A percentile compares a stretch with the other conserved stretches of the same genome.
Conservation (phyloP, 495 filamentous ascomycete species). For the Umbilicaria muhlenbergii region DNA sequence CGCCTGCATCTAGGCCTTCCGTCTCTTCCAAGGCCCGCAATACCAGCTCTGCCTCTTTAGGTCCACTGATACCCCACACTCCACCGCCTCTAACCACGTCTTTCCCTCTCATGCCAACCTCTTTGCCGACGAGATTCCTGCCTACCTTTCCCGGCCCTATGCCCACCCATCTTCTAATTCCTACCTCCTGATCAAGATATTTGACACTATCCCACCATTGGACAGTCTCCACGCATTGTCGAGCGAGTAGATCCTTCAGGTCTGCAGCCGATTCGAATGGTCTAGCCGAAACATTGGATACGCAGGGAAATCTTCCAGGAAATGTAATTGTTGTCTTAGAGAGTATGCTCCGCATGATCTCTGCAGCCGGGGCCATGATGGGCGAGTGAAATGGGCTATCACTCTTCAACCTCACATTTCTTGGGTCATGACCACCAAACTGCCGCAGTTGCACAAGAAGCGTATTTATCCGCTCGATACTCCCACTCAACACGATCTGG, state of each 20-base stretch:
- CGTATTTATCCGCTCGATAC: slow-evolving; percentile 66
- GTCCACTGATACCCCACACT: slow-evolving; percentile 82
- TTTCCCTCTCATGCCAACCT: slow-evolving; percentile 71
- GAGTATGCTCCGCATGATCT: slow-evolving; percentile 51
- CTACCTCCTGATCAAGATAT: slow-evolving; percentile 74
- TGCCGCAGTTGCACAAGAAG: slow-evolving; percentile 81
- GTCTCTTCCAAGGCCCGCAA: slow-evolving; percentile 60
- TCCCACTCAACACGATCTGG: slow-evolving; percentile 88
- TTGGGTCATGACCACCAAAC: slow-evolving; percentile 84
- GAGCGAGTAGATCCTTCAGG: slow-evolving; percentile 57
- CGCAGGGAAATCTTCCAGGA: slow-evolving; percentile 56
- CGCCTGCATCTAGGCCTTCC: slow-evolving; percentile 21
- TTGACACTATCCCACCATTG: slow-evolving; percentile 85
- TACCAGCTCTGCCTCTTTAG: slow-evolving; percentile 65
- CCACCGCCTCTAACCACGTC: slow-evolving; percentile 73
- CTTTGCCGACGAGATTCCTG: slow-evolving; percentile 84
- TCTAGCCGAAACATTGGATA: slow-evolving; percentile 71
- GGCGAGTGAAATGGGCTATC: slow-evolving; percentile 88
- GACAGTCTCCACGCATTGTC: slow-evolving; percentile 76
- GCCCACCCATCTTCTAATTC: slow-evolving; percentile 77
- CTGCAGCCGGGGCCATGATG: slow-evolving; percentile 74
- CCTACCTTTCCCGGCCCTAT: slow-evolving; percentile 93
- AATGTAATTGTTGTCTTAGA: slow-evolving; percentile 47
- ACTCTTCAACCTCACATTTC: slow-evolving; percentile 74
- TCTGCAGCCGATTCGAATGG: slow-evolving; percentile 61